Base-by-base conservation (phyloP, 345 rosid genomes). In the Passiflora organensis region DNA sequence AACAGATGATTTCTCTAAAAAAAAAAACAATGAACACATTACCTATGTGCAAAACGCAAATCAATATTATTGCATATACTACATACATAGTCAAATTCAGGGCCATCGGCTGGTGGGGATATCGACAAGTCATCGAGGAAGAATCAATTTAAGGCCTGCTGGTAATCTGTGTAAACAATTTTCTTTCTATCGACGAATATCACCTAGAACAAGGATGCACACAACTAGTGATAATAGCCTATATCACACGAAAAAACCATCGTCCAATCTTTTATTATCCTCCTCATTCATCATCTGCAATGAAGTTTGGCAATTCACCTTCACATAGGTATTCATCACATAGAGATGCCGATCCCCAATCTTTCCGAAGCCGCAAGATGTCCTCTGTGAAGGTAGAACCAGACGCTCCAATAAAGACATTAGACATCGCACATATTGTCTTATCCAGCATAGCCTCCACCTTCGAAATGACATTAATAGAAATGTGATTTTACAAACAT, bases 361-460 rank as follows among this genome's bases (percentile, higher is more conserved):
- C 95, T 72, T 82, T 91, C 8, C 96, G 78, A 18, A 91, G 75
- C 71, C 90, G 76, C 51, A 87, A 69, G 43, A 91, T 91, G 62
- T 91, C 97, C 73, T 83, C 91, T 0, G 95, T 87, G 72, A 91
- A 87, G 22, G 97, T 87, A 6, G 96, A 90, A 17, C 96, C 97
- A 0, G 86, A 67, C 15, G 98, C 83, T 67, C 97, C 96, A 1
- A 87, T 78, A 68, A 87, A 90, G 44, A 90, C 91, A 10, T 70
- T 78, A 0, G 95, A 79, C 89, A 83, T 72, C 6, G 96, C 95
- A 28, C 95, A 74, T 60, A 88, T 91, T 10, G 93, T 76, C 72
- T 88, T 91, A 67, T 91, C 98, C 56, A 91, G 76, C 96, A 87
- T 91, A 13, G 95, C 97, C 71, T 87, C 96, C 78, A 91, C 96